Base-by-base conservation (phyloP, 768 basidiomycete species). In the Psilocybe azurescens region DNA sequence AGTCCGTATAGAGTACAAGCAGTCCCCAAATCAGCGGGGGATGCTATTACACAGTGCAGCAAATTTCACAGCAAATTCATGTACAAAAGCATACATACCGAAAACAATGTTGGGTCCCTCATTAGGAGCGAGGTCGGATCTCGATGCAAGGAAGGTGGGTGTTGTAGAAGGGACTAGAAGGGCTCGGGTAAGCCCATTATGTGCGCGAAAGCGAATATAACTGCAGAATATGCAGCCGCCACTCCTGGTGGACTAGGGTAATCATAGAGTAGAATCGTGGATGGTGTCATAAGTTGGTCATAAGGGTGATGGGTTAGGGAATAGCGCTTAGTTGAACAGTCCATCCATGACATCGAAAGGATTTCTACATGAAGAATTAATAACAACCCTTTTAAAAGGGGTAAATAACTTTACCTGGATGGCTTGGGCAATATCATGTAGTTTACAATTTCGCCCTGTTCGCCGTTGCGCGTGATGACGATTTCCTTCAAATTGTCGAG, bases 401-500 rank as follows among this genome's bases (percentile, higher is more conserved):
- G 3, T 46, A n/a, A 56, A 18, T 20, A 36, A 44, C 47, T 30
- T 24, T 46, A 80, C 79, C 70, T 69, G n/a, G 69, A 56, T 16
- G 59, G 68, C 14, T 75, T 75, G 39, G 68, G 70, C 59, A 63
- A 53, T 18, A 78, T 69, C 33, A 67, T 67, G 62, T 83, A 82
- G 56, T 71, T 63, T 6, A 80, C 71, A 58, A 70, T 62, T 58
- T 72, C 68, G 1, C 72, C 72, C 29, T 74, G 65, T 3, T 69
- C 69, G 13, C 65, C 70, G 41, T 76, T 71, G 56, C 79, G 75
- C 18, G 70, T 65, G 46, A 84, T 78, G 13, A 74, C 70, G 51
- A 84, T 79, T 48, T 78, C 67, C 56, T 76, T 79, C 53, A 58
- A 72, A 3, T 71, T 75, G 9, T 71, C 67, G 44, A 75, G 63